Evolutionary conservation across 148 eudicot genomes (phyloP).

Genomic region (Nepenthes mirabilis): DNA sequence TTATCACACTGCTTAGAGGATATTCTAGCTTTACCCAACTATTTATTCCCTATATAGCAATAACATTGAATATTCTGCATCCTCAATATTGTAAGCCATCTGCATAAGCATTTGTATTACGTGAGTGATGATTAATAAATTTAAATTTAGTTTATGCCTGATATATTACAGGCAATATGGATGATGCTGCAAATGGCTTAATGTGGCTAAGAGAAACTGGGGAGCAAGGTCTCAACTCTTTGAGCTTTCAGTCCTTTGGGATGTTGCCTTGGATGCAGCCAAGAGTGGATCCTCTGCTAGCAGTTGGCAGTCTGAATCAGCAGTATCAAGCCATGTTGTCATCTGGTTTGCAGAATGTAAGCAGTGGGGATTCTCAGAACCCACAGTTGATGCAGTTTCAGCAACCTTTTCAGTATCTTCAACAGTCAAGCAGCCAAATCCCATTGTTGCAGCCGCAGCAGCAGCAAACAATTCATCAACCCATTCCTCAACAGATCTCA

Average conservation of each 20-base stretch:
- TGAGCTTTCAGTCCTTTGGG: conserved; percentile 62
- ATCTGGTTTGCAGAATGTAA: conserved; percentile 55
- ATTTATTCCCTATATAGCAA: too few species aligned
- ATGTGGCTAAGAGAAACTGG: conserved; percentile 83
- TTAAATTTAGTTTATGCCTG: not conserved
- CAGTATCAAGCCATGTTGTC: conserved; percentile 84
- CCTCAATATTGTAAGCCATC: too few species aligned
- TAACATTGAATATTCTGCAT: too few species aligned
- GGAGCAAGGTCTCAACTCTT: conserved; percentile 60
- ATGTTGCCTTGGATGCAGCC: conserved; percentile 87
- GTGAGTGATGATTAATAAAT: not conserved
- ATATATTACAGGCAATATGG: conserved; percentile 42
- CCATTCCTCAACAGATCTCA: conserved; percentile 42
- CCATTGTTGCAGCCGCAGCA: conserved; percentile 51
- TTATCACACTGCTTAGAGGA: too few species aligned
- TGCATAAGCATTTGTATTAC: not conserved
- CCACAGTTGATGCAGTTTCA: conserved; percentile 74
- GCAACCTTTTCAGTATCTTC: conserved; percentile 73
- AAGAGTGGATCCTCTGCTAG: conserved; percentile 43
- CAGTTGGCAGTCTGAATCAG: conserved; percentile 53
- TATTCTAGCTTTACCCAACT: too few species aligned
- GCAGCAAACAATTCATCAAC: conserved; percentile 31
- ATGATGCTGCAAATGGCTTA: conserved; percentile 61
- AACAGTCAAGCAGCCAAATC: conserved; percentile 42
- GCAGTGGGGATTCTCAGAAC: conserved; percentile 51